phyloP scores from a whole-genome alignment of 129 eudicot species.

The Logfia minima region DNA sequence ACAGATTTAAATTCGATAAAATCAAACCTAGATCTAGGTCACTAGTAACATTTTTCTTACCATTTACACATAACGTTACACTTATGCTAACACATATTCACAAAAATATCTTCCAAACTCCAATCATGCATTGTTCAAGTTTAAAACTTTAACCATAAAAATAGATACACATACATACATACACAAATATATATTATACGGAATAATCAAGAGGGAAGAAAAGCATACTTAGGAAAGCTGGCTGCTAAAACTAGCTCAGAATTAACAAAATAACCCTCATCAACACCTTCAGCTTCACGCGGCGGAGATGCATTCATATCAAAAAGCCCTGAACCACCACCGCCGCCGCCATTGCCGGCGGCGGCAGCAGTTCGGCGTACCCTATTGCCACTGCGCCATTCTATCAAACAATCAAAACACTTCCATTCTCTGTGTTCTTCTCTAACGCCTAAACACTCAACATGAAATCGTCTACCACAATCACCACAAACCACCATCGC shows the following conservation, averaged over 20 bases:
- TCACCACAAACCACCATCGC: constrained; percentile 35
- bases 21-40: constrained; percentile 9
- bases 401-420: constrained; percentile 48
- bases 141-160: neutral
- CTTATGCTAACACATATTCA: neutral
- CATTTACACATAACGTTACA: neutral
- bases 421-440: constrained; percentile 38
- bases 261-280: constrained; percentile 32
- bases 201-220: neutral
- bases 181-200: neutral
- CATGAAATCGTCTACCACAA: constrained; percentile 47
- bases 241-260: constrained; percentile 36
- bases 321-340: constrained; percentile 37
- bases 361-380: constrained; percentile 8
- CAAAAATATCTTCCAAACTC: constrained; percentile 3
- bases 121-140: neutral
- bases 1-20: neutral
- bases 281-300: constrained; percentile 33
- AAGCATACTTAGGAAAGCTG: constrained; percentile 32
- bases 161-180: neutral
- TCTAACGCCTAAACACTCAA: constrained; percentile 38
- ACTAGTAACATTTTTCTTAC: constrained; percentile 15
- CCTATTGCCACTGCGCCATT: constrained; percentile 28
- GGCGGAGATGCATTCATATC: constrained; percentile 56
- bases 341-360: constrained; percentile 9